phyloP scores from a whole-genome alignment of 306 rosid species.

The Abrus pulchellus region DNA sequence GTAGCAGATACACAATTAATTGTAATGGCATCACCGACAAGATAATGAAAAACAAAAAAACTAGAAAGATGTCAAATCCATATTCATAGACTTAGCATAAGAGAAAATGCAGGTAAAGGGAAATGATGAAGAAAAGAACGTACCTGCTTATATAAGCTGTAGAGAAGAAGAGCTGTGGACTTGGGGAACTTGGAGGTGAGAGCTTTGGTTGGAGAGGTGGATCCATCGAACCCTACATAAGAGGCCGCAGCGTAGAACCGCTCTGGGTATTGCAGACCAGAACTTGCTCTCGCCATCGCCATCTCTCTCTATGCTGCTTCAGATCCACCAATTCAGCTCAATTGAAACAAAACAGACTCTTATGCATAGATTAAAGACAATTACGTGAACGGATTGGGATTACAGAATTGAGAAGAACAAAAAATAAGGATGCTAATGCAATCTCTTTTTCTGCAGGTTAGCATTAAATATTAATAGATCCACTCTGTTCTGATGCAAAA shows the following conservation, averaged over 20 bases:
- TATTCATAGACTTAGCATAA: not conserved
- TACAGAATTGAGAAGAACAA: not conserved
- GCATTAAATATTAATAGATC: not conserved
- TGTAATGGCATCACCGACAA: conserved; percentile 34
- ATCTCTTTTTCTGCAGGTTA: no score
- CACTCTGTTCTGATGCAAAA: not conserved
- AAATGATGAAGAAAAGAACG: conserved; percentile 17
- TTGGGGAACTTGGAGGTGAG: conserved; percentile 83
- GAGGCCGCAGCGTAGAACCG: conserved; percentile 93
- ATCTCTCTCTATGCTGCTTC: conserved; percentile 32
- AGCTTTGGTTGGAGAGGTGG: conserved; percentile 82
- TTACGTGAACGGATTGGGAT: not conserved
- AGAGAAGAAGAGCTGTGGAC: conserved; percentile 85
- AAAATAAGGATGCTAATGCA: not conserved
- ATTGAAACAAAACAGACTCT: not conserved
- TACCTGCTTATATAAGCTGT: conserved; percentile 89
- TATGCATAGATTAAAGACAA: not conserved
- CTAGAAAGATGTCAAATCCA: not conserved
- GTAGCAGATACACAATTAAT: not conserved
- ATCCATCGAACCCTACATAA: conserved; percentile 88
- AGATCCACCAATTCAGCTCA: conserved; percentile 35
- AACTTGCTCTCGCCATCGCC: conserved; percentile 80
- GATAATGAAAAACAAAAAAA: no score
- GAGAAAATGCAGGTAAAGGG: not conserved
- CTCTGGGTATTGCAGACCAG: conserved; percentile 92